Conservation (phyloP, 2,329 filamentous ascomycete genomes). For the Exophiala alcalophila region DNA sequence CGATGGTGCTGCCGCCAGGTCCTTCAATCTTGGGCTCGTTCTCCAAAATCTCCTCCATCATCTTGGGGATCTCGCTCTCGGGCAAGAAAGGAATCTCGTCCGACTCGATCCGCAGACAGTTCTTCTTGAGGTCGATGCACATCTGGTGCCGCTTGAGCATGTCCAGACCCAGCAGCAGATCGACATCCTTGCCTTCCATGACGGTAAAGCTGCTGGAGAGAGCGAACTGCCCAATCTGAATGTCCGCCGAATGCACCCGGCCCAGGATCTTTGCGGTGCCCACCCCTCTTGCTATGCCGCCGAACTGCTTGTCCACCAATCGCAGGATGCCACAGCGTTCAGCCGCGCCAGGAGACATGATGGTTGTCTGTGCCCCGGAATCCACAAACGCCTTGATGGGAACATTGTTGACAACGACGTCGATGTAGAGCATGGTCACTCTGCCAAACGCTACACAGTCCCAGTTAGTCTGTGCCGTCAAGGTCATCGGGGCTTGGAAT, state of each 20-base stretch:
- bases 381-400: slow-evolving; percentile 95
- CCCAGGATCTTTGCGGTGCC: slow-evolving; percentile 93
- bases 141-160: slow-evolving; percentile 97
- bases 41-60: slow-evolving; percentile 64
- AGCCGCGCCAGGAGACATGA: slow-evolving; percentile 94
- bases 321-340: slow-evolving; percentile 94
- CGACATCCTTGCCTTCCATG: slow-evolving; percentile 98
- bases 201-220: slow-evolving; percentile 96
- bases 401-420: slow-evolving; percentile 89
- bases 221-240: slow-evolving; percentile 84
- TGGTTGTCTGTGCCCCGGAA: slow-evolving; percentile 94
- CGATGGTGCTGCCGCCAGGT: slow-evolving; percentile 84
- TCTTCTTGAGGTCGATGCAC: slow-evolving; percentile 79
- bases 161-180: slow-evolving; percentile 86
- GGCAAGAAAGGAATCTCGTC: slow-evolving; percentile 86
- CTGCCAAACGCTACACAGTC: slow-evolving; percentile 63
- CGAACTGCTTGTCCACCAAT: slow-evolving; percentile 86
- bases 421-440: slow-evolving; percentile 94
- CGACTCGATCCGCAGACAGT: slow-evolving; percentile 82
- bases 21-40: slow-evolving; percentile 82
- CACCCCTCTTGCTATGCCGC: slow-evolving; percentile 87
- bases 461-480: slow-evolving; percentile 10
- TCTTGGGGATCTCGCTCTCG: slow-evolving; percentile 91
- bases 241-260: slow-evolving; percentile 90
- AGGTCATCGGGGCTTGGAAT: neutral